Evolutionary conservation across 768 basidiomycete genomes (phyloP), one percentile per base, ranked within the genome.

Genomic region (Cyathus striatus): DNA sequence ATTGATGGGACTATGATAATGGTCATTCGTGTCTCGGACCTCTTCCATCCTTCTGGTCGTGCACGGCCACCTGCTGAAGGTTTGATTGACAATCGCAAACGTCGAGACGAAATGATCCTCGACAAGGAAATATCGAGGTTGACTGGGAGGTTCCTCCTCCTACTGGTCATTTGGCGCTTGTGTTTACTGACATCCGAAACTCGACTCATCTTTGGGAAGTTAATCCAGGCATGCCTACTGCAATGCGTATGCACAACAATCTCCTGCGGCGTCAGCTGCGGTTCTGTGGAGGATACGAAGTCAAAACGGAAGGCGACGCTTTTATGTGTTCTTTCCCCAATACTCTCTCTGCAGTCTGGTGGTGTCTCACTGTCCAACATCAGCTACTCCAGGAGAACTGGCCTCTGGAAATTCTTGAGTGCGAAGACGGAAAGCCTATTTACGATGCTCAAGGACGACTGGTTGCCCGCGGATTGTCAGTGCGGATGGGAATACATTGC

Each of bases 321-420:
- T 99, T 99, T 72, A 94, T 99, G 89, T 93, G 93, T 41, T 91
- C 95, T 17, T 99, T 99, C 76, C 88, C 90, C 2, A 89, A 83
- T 2, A 78, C 91, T 10, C 72, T 91, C 2, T 76, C 87, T 0
- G 96, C 91, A 0, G 64, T 97, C 14, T 83, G 91, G 73, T 99
- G 91, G 88, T 86, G 85, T 51, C 70, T 96, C 55, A 81, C 78
- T 23, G 87, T 93, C 14, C 96, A 98, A 60, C 66, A 82, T 22
- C 79, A 87, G 53, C 72, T 99, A 9, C 69, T 98, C 20, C 69
- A 83, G 23, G 83, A 87, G 46, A 64, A 79, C 10, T 99, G 96
- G 96, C 96, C 96, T 2, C 60, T 86, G 55, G 95, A 97, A 62
- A 87, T 99, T 44, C 66, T 97, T 37, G 92, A 95, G 56, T 87